phyloP scores from a whole-genome alignment of 164 flowering plant genomes.

The Platanus orientalis region DNA sequence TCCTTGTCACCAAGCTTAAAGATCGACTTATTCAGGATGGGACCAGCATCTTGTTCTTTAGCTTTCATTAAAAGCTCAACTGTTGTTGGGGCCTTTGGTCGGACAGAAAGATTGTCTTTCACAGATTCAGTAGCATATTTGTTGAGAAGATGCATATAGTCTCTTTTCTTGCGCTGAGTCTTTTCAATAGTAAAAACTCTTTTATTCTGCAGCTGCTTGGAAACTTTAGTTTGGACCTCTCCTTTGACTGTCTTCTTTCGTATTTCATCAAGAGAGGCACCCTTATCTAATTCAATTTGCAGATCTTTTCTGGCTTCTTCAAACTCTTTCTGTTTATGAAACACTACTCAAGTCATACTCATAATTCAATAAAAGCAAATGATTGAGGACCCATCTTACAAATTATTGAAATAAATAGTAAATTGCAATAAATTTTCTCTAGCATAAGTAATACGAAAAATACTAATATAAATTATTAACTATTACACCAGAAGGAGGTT shows the following conservation, averaged over 20 bases:
- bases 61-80: conserved; percentile 55
- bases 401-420: background rate
- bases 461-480: background rate
- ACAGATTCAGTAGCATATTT: conserved; percentile 37
- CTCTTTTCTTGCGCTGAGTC: conserved; percentile 87
- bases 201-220: conserved; percentile 42
- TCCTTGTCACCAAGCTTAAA: conserved; percentile 60
- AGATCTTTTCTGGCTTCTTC: conserved; percentile 74
- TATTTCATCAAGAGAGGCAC: conserved; percentile 59
- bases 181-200: conserved; percentile 39
- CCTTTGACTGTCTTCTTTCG: conserved; percentile 58
- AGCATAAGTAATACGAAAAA: conserved; percentile 1
- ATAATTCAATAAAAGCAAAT: conserved; percentile 7
- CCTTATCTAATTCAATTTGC: conserved; percentile 58
- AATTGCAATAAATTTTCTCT: background rate
- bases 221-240: conserved; percentile 49
- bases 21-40: conserved; percentile 42
- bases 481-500: conserved; percentile 5
- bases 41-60: conserved; percentile 47
- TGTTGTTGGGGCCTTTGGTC: conserved; percentile 42
- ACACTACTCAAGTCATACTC: conserved; percentile 12
- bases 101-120: conserved; percentile 21
- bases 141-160: conserved; percentile 52
- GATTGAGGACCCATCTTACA: background rate
- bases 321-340: conserved; percentile 54